Base-by-base conservation (phyloP, 225 moss, liverwort and hornwort species). In the Straminergon stramineum region DNA sequence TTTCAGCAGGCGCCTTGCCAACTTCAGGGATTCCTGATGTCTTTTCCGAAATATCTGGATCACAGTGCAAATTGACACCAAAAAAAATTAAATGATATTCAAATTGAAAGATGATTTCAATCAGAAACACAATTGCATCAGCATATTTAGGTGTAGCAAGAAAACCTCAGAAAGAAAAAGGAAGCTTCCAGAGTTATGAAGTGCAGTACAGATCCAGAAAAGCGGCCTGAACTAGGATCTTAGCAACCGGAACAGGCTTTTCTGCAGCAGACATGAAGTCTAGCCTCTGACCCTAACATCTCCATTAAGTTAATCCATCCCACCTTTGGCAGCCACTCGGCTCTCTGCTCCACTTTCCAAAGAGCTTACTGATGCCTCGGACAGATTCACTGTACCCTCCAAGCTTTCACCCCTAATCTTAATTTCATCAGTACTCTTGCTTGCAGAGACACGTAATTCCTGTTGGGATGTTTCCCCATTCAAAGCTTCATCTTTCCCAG, bases 321-420 rank as follows among this genome's bases (percentile, higher is more conserved):
- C 91, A 94, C 94, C 94, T 94, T 91, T 91, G 88, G 94, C 85
- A 87, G 89, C 82, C 83, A 78, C 63, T 92, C 70, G 90, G 76
- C 91, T 90, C 89, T 92, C 94, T 89, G 91, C 93, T 95, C 90
- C 94, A 91, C 79, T 90, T 91, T 89, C 93, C 85, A 79, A 70
- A 86, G 86, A 52, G 84, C 84, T 89, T 77, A 90, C 85, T 52
- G 85, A 87, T 69, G 92, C 81, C 74, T 89, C 89, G 51, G 83
- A 58, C 69, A 89, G 69, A 85, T 87, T 83, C 58, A 84, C 65
- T 78, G 90, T n/a, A 88, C 77, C 88, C 83, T 90, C 91, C 82
- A 57, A 83, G 88, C 91, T 91, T 83, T 88, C 91, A 84, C 17
- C 88, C 58, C 90, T 87, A 75, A 31, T 64, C 84, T 84, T 90